These are phyloP conservation scores for Talaromyces marneffei DNA, from an alignment of 2,329 filamentous ascomycete species.

Conservation along the genomic window DNA sequence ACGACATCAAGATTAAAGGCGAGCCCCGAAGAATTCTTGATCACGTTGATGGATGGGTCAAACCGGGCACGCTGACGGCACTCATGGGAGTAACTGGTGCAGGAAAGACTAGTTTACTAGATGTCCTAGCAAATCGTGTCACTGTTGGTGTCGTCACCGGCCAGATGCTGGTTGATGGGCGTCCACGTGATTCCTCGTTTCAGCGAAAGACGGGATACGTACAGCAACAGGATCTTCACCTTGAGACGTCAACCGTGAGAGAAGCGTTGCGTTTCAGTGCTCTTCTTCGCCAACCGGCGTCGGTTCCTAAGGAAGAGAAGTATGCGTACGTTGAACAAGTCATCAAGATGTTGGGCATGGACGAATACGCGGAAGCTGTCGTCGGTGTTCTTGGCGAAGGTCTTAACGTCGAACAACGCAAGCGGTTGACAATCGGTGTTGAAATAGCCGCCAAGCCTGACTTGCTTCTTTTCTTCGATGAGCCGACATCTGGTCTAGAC, in stretches of 20 bases:
- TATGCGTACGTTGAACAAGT: conserved; percentile 83
- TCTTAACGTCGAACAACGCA: conserved; percentile 59
- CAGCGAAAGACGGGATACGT: conserved; percentile 90
- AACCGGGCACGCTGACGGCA: conserved; percentile 82
- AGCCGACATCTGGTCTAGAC: conserved; percentile 90
- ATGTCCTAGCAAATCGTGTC: conserved; percentile 76
- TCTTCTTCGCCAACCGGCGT: conserved; percentile 72
- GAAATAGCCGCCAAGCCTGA: conserved; percentile 89
- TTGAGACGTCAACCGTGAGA: conserved; percentile 76
- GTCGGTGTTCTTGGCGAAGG: conserved; percentile 85
- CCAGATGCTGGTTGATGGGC: conserved; percentile 75
- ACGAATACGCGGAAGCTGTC: conserved; percentile 80
- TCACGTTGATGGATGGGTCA: conserved; percentile 87
- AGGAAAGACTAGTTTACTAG: conserved; percentile 84
- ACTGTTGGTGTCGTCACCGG: conserved; percentile 85
- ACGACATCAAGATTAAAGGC: conserved; percentile 73
- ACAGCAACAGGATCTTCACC: conserved; percentile 86
- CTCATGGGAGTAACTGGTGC: conserved; percentile 87
- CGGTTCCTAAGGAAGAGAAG: conserved; percentile 68
- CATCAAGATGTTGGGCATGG: conserved; percentile 85
- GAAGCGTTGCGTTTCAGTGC: conserved; percentile 86
- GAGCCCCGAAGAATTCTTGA: conserved; percentile 72
- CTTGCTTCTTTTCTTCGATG: conserved; percentile 84
- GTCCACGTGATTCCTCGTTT: conserved; percentile 70
- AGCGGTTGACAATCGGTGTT: conserved; percentile 88